phyloP scores from a whole-genome alignment of 2,329 filamentous ascomycete species.

The Leptosphaerulina australis region DNA sequence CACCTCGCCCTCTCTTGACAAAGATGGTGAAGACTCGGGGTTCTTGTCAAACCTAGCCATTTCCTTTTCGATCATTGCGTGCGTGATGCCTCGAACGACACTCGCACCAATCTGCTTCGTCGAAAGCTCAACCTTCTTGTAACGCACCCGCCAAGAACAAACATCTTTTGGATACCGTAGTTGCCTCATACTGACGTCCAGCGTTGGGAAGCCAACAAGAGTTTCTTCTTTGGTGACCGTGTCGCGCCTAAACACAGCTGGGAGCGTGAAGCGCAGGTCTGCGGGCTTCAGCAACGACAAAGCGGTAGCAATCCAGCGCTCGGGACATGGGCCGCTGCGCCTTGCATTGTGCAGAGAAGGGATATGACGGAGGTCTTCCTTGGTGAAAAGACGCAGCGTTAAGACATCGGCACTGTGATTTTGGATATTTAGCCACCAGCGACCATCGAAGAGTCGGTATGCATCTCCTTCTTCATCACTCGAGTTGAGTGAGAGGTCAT shows the following conservation, averaged over 20 bases:
- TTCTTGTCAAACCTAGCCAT: not conserved
- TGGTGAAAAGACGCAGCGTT: conserved; percentile 46
- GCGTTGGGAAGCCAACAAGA: conserved; percentile 34
- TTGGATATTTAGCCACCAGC: conserved; percentile 61
- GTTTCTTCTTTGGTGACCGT: conserved; percentile 20
- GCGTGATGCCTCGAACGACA: conserved; percentile 17
- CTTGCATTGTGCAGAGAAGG: conserved; percentile 2
- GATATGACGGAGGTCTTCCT: conserved; percentile 21
- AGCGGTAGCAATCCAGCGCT: conserved; percentile 21
- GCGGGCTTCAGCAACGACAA: conserved; percentile 27
- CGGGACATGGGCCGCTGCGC: not conserved
- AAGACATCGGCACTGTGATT: conserved; percentile 42
- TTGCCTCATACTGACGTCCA: conserved; percentile 23
- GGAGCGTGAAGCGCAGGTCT: conserved; percentile 30
- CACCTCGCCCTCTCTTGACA: too few relatives aligned
- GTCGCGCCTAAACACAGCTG: conserved; percentile 32
- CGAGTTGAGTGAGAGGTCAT: conserved; percentile 7
- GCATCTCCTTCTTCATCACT: not conserved
- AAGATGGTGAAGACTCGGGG: too few relatives aligned
- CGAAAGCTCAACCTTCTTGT: conserved; percentile 34
- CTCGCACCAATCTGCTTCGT: not conserved
- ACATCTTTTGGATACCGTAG: conserved; percentile 15
- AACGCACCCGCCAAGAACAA: conserved; percentile 30
- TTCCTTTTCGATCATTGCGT: conserved; percentile 11
- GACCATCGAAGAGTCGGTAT: conserved; percentile 60